A percentile compares a stretch with the other conserved stretches of the same genome.
phyloP scores from a whole-genome alignment of 2,329 filamentous ascomycete genomes.

The Fusarium sp. region DNA sequence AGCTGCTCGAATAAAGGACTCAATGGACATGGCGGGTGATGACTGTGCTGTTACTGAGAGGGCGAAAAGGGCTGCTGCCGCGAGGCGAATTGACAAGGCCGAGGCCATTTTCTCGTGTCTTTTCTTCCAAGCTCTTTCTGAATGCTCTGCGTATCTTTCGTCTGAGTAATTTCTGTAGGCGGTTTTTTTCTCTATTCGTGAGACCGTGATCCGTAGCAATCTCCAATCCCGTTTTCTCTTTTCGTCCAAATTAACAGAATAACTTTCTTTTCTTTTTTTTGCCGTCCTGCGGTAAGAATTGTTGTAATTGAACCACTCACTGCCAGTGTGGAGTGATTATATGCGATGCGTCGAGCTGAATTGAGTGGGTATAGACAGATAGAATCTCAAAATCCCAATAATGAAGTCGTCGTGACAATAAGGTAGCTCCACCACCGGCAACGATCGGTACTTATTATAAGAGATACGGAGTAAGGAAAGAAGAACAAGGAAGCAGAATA shows the following conservation, averaged over 20 bases:
- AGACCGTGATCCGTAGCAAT: conserved; percentile 5
- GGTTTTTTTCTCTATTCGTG: not conserved
- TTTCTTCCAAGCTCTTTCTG: conserved; percentile 5
- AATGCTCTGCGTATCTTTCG: not conserved
- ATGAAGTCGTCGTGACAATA: not conserved
- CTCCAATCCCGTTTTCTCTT: not conserved
- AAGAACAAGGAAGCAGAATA: conserved; percentile 13
- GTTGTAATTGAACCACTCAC: conserved; percentile 7
- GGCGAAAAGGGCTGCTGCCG: conserved; percentile 29
- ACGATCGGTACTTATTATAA: conserved; percentile 15
- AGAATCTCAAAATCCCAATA: conserved; percentile 23
- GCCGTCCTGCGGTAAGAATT: conserved; percentile 35
- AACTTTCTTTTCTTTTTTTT: not conserved
- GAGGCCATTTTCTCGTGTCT: conserved; percentile 29
- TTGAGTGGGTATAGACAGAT: conserved; percentile 8
- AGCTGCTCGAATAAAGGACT: conserved; percentile 37
- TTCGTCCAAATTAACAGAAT: not conserved
- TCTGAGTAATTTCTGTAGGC: conserved; percentile 2
- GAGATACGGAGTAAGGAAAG: conserved; percentile 1
- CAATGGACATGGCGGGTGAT: conserved; percentile 7
- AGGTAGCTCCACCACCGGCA: conserved; percentile 14
- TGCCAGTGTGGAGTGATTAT: conserved; percentile 1
- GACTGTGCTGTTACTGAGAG: conserved; percentile 30
- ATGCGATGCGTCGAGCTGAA: not conserved
- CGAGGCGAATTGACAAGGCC: conserved; percentile 30